Conservation (phyloP, 257 asterid genomes). For the Solanum corneliomulleri region DNA sequence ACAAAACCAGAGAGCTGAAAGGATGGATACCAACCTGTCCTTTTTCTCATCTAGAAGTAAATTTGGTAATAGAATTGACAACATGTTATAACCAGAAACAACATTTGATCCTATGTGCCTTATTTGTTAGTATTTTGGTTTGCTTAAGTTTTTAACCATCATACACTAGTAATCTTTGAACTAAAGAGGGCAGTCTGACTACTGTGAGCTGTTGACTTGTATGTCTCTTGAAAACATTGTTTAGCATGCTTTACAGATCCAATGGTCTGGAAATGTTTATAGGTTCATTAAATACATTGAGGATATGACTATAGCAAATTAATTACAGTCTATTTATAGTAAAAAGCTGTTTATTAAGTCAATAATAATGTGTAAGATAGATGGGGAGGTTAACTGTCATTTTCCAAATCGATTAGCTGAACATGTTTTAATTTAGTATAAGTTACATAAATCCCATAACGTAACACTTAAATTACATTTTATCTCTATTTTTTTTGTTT, state of each 20-base stretch:
- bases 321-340: neutral
- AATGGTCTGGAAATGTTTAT: neutral
- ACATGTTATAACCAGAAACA: neutral
- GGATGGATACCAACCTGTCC: neutral
- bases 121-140: neutral
- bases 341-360: neutral
- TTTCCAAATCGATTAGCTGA: neutral
- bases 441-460: too few species aligned
- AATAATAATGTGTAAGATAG: neutral
- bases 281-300: neutral
- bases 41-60: neutral
- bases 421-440: neutral
- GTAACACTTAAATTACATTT: too few species aligned
- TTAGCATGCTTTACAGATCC: neutral
- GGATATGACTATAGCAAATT: neutral
- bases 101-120: neutral
- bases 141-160: neutral
- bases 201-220: neutral
- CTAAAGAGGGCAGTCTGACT: neutral
- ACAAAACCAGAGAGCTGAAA: neutral
- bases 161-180: neutral
- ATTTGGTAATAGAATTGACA: neutral
- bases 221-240: neutral
- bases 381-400: neutral
- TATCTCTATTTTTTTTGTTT: too few species aligned